phyloP scores from a whole-genome alignment of 1,139 yeast species.

The Suhomyces wounanorum region DNA sequence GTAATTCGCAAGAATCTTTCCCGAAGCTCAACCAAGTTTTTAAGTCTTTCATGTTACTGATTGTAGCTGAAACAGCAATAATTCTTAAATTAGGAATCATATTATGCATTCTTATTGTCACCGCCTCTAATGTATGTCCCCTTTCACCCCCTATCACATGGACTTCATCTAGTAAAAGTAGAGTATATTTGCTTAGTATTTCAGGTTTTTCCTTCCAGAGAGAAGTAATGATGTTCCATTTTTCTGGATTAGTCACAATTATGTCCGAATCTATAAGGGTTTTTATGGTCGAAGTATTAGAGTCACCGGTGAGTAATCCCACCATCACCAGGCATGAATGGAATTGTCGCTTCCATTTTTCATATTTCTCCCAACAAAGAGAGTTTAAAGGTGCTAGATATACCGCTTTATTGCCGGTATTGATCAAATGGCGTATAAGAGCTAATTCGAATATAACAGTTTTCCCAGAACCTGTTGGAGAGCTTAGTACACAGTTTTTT shows the following conservation, averaged over 20 bases:
- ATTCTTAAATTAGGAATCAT: slow-evolving; percentile 42
- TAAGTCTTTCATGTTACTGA: slow-evolving; percentile 53
- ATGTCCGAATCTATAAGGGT: slow-evolving; percentile 44
- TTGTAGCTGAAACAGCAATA: slow-evolving; percentile 56
- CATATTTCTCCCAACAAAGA: slow-evolving; percentile 45
- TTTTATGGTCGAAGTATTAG: slow-evolving; percentile 37
- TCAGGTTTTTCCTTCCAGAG: slow-evolving; percentile 46
- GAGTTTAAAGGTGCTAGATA: slow-evolving; percentile 61
- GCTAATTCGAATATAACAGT: slow-evolving; percentile 57
- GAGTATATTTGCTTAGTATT: slow-evolving; percentile 21
- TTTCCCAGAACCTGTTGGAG: slow-evolving; percentile 63
- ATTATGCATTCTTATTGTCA: slow-evolving; percentile 52
- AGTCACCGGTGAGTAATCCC: slow-evolving; percentile 42
- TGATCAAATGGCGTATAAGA: slow-evolving; percentile 35
- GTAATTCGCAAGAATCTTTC: slow-evolving; percentile 15
- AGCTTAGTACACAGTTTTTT: slow-evolving; percentile 48
- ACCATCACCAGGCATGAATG: slow-evolving; percentile 35
- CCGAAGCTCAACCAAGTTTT: slow-evolving; percentile 47
- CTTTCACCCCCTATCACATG: slow-evolving; percentile 49
- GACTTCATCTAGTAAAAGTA: slow-evolving; percentile 53
- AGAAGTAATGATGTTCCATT: slow-evolving; percentile 56
- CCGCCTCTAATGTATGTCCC: slow-evolving; percentile 56
- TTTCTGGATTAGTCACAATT: slow-evolving; percentile 58
- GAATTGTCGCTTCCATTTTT: slow-evolving; percentile 47
- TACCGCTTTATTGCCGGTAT: slow-evolving; percentile 35